Conservation (phyloP, 2,329 filamentous ascomycete species). For the Apiospora malaysiana region DNA sequence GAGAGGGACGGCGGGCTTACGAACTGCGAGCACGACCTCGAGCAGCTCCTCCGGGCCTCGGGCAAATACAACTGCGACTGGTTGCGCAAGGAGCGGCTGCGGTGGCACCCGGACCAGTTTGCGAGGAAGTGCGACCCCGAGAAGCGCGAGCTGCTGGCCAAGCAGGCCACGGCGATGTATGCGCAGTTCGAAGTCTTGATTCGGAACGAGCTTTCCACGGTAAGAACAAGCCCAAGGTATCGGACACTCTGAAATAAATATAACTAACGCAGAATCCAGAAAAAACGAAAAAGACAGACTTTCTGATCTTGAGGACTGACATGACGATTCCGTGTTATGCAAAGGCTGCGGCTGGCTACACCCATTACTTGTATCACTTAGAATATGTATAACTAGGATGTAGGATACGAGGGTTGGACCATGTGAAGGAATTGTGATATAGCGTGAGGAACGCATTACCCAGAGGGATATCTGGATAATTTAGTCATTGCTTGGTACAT, state of each 20-base stretch:
- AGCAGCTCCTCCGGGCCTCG: background rate
- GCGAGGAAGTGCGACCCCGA: background rate
- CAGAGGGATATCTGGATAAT: too few relatives aligned
- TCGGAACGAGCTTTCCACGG: background rate
- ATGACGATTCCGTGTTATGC: too few relatives aligned
- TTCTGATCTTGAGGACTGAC: background rate
- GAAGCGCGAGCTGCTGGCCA: background rate
- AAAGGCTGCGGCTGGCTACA: too few relatives aligned
- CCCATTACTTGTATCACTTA: too few relatives aligned
- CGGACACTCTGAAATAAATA: too few relatives aligned
- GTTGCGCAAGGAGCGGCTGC: background rate
- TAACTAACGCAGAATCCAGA: background rate
- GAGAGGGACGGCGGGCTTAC: background rate
- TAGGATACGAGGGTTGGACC: too few relatives aligned
- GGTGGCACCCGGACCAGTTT: background rate
- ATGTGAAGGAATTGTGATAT: too few relatives aligned
- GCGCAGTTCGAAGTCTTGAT: background rate
- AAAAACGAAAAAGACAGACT: background rate
- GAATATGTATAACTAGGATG: too few relatives aligned
- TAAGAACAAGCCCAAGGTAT: background rate
- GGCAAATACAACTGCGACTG: background rate
- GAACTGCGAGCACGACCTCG: background rate
- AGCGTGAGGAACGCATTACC: too few relatives aligned
- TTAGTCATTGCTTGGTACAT: too few relatives aligned
- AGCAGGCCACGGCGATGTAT: background rate